Base-by-base conservation (phyloP, 805 yeast genomes). In the Wilhelminamyces savonicus region DNA sequence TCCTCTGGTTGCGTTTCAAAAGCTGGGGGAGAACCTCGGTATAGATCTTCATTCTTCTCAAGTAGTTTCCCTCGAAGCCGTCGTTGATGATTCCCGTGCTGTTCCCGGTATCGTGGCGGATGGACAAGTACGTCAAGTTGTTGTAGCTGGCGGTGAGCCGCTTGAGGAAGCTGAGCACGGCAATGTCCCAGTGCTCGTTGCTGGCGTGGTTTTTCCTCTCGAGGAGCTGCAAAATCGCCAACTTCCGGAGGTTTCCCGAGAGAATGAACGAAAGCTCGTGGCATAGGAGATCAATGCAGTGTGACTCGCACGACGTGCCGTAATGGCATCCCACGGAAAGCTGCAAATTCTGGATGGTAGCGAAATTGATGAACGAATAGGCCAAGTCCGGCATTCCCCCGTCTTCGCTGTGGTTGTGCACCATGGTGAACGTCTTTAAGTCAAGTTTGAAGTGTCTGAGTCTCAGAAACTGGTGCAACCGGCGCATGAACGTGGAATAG, bases 41-140 rank as follows among this genome's bases (percentile, higher is more conserved):
- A 41, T 68, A 79, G 9, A 82, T 43, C 17, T 60, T 65, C 30
- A 73, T 61, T 43, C 86, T 66, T 36, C 86, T 67, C 5, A 71
- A 47, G 41, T 75, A 80, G 41, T 82, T 82, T 0, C 94, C 94
- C 44, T 82, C 90, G 23, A 77, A 70, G 2, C 85, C 84, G 48
- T 80, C 82, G 12, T 52, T 59, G 10, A 77, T 66, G 13, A 28
- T 27, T 2, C 46, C 48, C 8, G 8, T 6, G 8, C 8, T 8
- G 21, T 64, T 59, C 0, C 82, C 84, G 44, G 72, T 73, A 3
- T 50, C 21, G 48, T 81, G 87, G 13, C 67, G 59, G n/a, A 82
- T 60, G 7, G 71, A 57, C 13, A 82, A 50, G 27, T 51, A 63
- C 17, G 50, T 52, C 21, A 78, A 36, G 2, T 49, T 49, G 2